A percentile compares a stretch with the other conserved stretches of the same genome.
phyloP scores from a whole-genome alignment of 139 green algal species.

The Coelastrella sp. region DNA sequence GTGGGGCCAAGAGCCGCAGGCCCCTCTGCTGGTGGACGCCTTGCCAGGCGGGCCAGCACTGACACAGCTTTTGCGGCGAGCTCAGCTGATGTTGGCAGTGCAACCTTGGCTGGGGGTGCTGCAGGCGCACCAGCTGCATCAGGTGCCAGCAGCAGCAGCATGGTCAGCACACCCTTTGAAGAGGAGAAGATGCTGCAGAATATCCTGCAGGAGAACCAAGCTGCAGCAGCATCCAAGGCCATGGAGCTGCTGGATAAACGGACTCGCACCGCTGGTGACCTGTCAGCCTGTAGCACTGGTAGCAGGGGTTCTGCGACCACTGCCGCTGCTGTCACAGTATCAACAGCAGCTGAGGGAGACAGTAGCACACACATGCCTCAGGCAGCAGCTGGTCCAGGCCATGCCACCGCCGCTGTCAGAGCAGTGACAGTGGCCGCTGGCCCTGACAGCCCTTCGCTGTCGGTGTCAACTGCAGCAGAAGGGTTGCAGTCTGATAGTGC shows the following conservation, averaged over 20 bases:
- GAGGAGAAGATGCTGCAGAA: constrained; percentile 40
- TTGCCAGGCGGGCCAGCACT: neutral
- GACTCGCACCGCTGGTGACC: neutral
- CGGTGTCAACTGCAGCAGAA: neutral
- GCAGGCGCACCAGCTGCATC: neutral
- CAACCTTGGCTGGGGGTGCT: neutral
- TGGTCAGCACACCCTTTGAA: neutral
- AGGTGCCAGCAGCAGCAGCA: constrained; percentile 18
- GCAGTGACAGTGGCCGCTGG: neutral
- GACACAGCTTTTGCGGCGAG: neutral
- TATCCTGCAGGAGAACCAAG: constrained; percentile 34
- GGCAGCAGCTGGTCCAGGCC: constrained; percentile 1
- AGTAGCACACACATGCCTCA: neutral
- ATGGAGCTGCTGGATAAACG: neutral
- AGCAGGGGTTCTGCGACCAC: neutral
- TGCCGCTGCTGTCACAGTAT: neutral
- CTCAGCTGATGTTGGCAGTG: neutral
- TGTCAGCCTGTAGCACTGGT: neutral
- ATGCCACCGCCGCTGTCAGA: constrained; percentile 10
- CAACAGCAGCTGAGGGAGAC: neutral
- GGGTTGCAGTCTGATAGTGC: constrained; percentile 6
- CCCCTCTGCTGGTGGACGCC: neutral
- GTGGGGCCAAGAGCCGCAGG: neutral
- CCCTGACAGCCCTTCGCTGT: neutral
- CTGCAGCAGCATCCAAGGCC: neutral